A percentile compares a stretch with the other conserved stretches of the same genome.
Evolutionary conservation across 441 rosid genomes (phyloP).

Genomic region (Pelargonium fulgidum): DNA sequence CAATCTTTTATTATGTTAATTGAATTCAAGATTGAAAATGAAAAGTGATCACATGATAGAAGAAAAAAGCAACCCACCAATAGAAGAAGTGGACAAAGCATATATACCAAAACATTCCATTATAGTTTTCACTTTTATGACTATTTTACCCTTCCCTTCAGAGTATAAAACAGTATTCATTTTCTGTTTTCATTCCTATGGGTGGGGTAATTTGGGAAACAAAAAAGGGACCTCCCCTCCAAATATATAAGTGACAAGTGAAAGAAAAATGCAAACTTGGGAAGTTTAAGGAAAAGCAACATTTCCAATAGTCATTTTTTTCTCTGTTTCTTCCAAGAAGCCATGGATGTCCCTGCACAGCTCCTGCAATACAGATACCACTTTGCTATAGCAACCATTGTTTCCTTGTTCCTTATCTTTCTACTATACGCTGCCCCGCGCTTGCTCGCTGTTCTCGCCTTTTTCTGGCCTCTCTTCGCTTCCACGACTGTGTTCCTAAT

Average conservation of each 20-base stretch:
- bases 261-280: neutral
- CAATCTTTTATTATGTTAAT: constrained; percentile 2
- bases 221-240: neutral
- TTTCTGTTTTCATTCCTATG: neutral
- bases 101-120: constrained; percentile 3
- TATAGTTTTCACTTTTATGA: neutral
- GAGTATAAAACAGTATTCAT: too few relatives aligned
- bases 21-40: neutral
- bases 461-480: constrained; percentile 8
- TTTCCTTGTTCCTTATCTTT: neutral
- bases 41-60: constrained; percentile 12
- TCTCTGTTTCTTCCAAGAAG: too few relatives aligned
- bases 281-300: constrained; percentile 1
- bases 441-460: neutral
- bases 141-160: neutral
- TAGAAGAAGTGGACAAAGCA: constrained; percentile 2
- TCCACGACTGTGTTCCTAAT: constrained; percentile 3
- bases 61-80: neutral
- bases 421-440: neutral
- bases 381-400: neutral
- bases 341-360: constrained; percentile 5
- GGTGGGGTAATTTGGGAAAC: constrained; percentile 8
- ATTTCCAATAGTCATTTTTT: neutral
- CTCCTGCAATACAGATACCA: constrained; percentile 10
- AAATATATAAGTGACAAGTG: neutral